These are phyloP conservation scores for Ordospora colligata DNA, from an alignment of 371 early-diverging fungal genomes.

Conservation along the genomic window DNA sequence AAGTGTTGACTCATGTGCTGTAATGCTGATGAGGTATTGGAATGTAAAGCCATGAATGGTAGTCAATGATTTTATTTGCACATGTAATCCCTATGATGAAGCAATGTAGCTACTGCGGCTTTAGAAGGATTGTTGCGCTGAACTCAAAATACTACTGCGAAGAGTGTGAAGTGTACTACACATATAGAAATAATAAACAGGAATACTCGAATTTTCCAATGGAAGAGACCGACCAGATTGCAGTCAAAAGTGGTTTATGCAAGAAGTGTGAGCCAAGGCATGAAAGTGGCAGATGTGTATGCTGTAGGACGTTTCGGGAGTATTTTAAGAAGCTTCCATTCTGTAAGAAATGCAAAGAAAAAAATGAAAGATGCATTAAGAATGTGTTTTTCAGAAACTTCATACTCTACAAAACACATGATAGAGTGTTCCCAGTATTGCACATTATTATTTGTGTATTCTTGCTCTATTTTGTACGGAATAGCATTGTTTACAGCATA, in stretches of 20 bases:
- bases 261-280: slow-evolving; percentile 1
- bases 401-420: slow-evolving; percentile 18
- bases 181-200: slow-evolving; percentile 15
- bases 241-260: slow-evolving; percentile 16
- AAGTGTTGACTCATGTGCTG: too few relatives aligned
- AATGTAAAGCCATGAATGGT: too few relatives aligned
- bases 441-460: not conserved
- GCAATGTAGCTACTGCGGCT: slow-evolving; percentile 19
- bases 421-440: not conserved
- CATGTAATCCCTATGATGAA: not conserved
- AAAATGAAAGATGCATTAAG: slow-evolving; percentile 20
- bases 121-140: not conserved
- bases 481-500: not conserved
- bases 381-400: slow-evolving; percentile 37
- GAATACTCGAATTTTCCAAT: slow-evolving; percentile 21
- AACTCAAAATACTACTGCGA: slow-evolving; percentile 26
- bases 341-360: slow-evolving; percentile 40
- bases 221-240: slow-evolving; percentile 4
- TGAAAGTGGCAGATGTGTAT: not conserved
- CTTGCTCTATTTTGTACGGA: not conserved
- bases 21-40: too few relatives aligned
- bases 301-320: slow-evolving; percentile 25
- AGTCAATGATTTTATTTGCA: not conserved
- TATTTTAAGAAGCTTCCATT: slow-evolving; percentile 31
- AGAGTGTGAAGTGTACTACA: slow-evolving; percentile 32